These are phyloP conservation scores for Coniochaeta pulveracea DNA, from an alignment of 2,329 filamentous ascomycete species.

Conservation along the genomic window DNA sequence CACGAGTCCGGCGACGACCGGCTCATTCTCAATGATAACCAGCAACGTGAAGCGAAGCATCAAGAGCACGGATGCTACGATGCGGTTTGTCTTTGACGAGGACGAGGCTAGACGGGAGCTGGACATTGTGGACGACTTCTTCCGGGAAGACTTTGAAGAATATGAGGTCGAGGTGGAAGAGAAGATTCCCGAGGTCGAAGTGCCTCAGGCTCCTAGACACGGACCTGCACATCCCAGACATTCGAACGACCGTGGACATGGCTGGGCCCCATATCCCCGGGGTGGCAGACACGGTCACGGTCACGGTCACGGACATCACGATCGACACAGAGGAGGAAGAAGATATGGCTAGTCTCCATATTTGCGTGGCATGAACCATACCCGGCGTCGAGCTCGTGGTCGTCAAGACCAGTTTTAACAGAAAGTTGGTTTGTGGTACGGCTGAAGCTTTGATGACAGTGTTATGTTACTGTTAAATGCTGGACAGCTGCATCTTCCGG, in stretches of 20 bases:
- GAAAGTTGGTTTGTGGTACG: too few relatives aligned
- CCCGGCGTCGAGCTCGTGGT: too few relatives aligned
- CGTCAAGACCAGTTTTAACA: too few relatives aligned
- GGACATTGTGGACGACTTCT: conserved; percentile 54
- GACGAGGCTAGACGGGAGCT: conserved; percentile 64
- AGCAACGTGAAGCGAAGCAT: conserved; percentile 27
- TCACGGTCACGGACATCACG: too few relatives aligned
- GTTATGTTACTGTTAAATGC: too few relatives aligned
- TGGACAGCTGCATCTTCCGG: too few relatives aligned
- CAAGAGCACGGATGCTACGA: conserved; percentile 54
- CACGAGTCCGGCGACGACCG: conserved; percentile 27
- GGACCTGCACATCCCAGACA: conserved; percentile 8
- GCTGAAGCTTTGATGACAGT: too few relatives aligned
- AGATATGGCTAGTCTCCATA: too few relatives aligned
- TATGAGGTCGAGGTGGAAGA: conserved; percentile 71
- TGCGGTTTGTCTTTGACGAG: conserved; percentile 81
- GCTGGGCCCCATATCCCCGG: conserved; percentile 12
- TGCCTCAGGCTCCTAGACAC: too few relatives aligned
- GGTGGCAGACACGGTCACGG: conserved; percentile 10
- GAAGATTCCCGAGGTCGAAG: conserved; percentile 26
- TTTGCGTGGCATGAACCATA: too few relatives aligned
- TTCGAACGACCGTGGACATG: conserved; percentile 11
- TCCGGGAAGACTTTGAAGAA: conserved; percentile 64
- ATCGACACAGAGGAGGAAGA: too few relatives aligned
- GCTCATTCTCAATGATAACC: conserved; percentile 23